Conservation (phyloP, 2,329 filamentous ascomycete genomes). For the Aspergillus sp. region DNA sequence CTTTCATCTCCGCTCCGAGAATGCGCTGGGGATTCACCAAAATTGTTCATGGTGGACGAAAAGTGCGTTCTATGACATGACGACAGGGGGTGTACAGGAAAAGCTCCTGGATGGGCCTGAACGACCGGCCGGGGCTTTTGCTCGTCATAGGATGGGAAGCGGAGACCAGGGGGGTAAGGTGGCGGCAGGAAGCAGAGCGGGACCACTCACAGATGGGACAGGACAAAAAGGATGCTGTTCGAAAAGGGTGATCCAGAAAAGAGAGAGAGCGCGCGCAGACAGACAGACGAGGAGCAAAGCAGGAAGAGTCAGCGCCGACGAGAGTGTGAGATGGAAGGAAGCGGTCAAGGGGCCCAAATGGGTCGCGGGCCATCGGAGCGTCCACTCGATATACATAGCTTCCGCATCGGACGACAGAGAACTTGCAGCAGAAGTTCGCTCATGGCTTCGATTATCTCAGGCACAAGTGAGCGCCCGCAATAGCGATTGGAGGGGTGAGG, state of each 20-base stretch:
- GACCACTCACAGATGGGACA: background rate
- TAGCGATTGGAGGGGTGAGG: conserved; percentile 1
- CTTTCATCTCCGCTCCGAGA: conserved; percentile 20
- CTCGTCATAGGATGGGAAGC: conserved; percentile 5
- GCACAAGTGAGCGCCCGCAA: conserved; percentile 3
- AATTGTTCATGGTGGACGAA: conserved; percentile 11
- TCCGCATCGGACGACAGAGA: conserved; percentile 9
- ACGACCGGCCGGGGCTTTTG: conserved; percentile 9
- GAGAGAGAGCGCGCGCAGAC: conserved; percentile 5
- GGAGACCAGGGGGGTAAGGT: no score
- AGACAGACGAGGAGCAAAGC: background rate
- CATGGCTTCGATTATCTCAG: conserved; percentile 9
- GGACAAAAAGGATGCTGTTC: conserved; percentile 1
- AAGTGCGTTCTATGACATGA: conserved; percentile 11
- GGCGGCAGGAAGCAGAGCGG: no score
- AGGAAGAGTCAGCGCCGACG: conserved; percentile 1
- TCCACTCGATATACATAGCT: conserved; percentile 7
- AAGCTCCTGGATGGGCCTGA: conserved; percentile 13
- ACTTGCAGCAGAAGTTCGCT: conserved; percentile 4
- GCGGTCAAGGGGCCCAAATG: conserved; percentile 13
- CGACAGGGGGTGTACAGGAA: conserved; percentile 19
- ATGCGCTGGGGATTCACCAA: conserved; percentile 13
- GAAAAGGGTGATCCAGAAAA: conserved; percentile 8
- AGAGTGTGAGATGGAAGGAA: conserved; percentile 6
- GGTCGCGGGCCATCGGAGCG: conserved; percentile 3